Base-by-base conservation (phyloP, 257 asterid genomes). In the Lithospermum erythrorhizon region DNA sequence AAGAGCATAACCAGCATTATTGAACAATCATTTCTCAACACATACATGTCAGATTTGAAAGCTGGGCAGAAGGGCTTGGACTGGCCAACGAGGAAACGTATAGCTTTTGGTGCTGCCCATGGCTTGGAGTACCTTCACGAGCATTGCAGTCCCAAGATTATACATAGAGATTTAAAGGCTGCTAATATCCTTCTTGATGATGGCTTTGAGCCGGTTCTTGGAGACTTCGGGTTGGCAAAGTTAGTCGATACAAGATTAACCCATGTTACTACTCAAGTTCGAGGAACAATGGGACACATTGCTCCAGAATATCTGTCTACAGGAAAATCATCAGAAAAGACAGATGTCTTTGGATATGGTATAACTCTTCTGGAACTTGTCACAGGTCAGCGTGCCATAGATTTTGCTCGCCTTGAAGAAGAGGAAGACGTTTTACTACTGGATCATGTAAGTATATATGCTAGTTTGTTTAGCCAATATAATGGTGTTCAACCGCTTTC, bases 241-340 rank as follows among this genome's bases (percentile, higher is more conserved):
- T 66, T 77, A 18, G 90, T 90, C 47, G 97, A 90, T 66, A 58
- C 90, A 0, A 77, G 83, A 41, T 78, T 69, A 3, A 90, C 97
- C 2, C 96, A 90, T 20, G 73, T 90, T 16, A 90, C 97, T 3
- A 90, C 97, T 57, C 95, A 82, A 72, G 83, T 90, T 58, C 96
- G 97, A 4, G 97, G 97, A 58, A 90, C 97, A 2, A 90, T 90
- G 97, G 97, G 97, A 32, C 97, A 90, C 61, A 90, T 90, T 48
- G 97, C 97, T 23, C 97, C 96, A 0, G 97, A 87, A 74, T 90
- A 90, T 67, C 66, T 90, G 65, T 83, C 97, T 1, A 90, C 95
- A 0, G 97, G 97, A 32, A 87, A 87, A 72, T 87, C 96, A 6
- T 90, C 95, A 0, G 96, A 85, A 18, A 87, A 85, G 76, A 87